These are phyloP conservation scores for Brettanomyces nanus DNA, from an alignment of 805 yeast genomes.

Conservation along the genomic window DNA sequence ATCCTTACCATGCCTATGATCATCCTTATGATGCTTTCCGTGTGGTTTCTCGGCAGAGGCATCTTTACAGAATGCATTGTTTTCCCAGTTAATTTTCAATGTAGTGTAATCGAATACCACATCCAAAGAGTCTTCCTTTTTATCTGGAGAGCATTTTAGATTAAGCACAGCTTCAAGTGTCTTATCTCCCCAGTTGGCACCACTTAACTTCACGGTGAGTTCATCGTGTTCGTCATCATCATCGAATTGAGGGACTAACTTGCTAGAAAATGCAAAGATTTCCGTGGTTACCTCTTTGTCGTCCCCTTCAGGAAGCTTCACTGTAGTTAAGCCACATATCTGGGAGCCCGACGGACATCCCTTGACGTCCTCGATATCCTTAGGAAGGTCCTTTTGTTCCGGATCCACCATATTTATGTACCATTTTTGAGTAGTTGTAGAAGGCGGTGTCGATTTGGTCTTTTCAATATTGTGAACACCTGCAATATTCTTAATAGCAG, in stretches of 20 bases:
- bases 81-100: slow-evolving; percentile 21
- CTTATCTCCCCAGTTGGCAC: slow-evolving; percentile 60
- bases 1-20: slow-evolving; percentile 25
- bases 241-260: slow-evolving; percentile 28
- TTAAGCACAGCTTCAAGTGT: slow-evolving; percentile 36
- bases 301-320: slow-evolving; percentile 37
- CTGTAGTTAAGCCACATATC: slow-evolving; percentile 65
- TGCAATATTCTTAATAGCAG: slow-evolving; percentile 35
- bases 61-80: slow-evolving; percentile 8
- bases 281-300: slow-evolving; percentile 44
- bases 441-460: slow-evolving; percentile 68
- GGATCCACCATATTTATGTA: slow-evolving; percentile 59
- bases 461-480: slow-evolving; percentile 38
- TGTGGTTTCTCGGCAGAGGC: slow-evolving; percentile 22
- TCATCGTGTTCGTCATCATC: slow-evolving; percentile 18
- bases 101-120: slow-evolving; percentile 30
- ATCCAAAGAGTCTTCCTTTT: slow-evolving; percentile 19
- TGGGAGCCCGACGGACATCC: slow-evolving; percentile 67
- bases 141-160: slow-evolving; percentile 37
- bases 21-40: slow-evolving; percentile 17
- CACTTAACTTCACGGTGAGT: slow-evolving; percentile 34
- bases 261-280: slow-evolving; percentile 48
- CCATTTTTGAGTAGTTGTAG: slow-evolving; percentile 56
- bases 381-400: slow-evolving; percentile 18
- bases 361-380: slow-evolving; percentile 24